Conservation (phyloP, 2,329 filamentous ascomycete species). For the Beauveria sp. region DNA sequence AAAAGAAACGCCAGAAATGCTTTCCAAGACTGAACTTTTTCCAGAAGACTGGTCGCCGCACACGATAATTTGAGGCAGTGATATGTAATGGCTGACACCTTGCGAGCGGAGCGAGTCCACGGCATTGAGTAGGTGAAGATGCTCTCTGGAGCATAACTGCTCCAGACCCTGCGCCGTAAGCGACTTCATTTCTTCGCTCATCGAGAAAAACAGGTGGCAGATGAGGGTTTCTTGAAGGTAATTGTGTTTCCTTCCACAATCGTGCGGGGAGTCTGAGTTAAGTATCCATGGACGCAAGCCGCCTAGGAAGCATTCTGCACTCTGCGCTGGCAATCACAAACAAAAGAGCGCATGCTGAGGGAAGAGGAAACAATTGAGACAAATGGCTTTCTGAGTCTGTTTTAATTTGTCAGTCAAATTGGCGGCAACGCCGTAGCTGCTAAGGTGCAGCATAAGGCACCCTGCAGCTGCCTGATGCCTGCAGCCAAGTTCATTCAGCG, state of each 20-base stretch:
- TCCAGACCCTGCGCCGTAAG: background rate
- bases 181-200: background rate
- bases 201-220: background rate
- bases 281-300: background rate
- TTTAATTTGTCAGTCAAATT: background rate
- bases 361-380: background rate
- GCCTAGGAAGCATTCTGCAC: background rate
- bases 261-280: background rate
- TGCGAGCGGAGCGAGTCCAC: conserved; percentile 29
- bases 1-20: conserved; percentile 47
- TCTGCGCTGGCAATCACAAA: background rate
- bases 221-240: background rate
- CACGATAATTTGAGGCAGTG: conserved; percentile 43
- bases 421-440: background rate
- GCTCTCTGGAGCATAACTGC: conserved; percentile 1
- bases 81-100: conserved; percentile 27
- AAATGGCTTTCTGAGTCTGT: background rate
- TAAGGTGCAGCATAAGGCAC: too few species aligned
- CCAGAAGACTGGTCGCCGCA: conserved; percentile 48
- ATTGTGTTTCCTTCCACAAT: background rate
- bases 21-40: conserved; percentile 51
- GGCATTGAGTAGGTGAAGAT: conserved; percentile 26
- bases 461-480: too few species aligned
- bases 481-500: too few species aligned
- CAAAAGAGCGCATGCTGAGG: background rate